These are phyloP conservation scores for Pichia californica DNA, from an alignment of 805 yeast species.

Conservation along the genomic window DNA sequence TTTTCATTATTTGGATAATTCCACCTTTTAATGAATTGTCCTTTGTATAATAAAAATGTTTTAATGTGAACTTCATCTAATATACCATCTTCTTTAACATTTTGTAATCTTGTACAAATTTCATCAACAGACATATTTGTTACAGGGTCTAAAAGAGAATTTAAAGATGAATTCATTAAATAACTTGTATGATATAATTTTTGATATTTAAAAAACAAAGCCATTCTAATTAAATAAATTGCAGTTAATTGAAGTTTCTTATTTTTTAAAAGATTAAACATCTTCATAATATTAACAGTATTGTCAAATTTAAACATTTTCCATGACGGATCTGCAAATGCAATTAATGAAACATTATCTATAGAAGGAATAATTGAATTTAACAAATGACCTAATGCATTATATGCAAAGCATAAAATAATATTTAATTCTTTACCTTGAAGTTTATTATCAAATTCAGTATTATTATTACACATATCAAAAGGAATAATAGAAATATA, in stretches of 20 bases:
- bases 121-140: neutral
- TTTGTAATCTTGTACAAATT: neutral
- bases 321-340: no score
- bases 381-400: no score
- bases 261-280: neutral
- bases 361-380: no score
- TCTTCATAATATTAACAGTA: neutral
- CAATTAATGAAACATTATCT: no score
- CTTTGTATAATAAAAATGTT: constrained; percentile 4
- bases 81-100: neutral
- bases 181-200: neutral
- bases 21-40: constrained; percentile 5
- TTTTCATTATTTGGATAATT: neutral
- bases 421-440: no score
- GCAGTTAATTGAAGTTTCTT: neutral
- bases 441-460: neutral
- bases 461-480: neutral
- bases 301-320: no score
- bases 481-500: no score
- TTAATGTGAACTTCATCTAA: neutral
- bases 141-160: neutral
- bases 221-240: constrained; percentile 7
- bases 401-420: no score
- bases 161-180: neutral
- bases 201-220: constrained; percentile 6